These are phyloP conservation scores for Pseudocercospora crystallina DNA, from an alignment of 2,329 filamentous ascomycete species.

Conservation along the genomic window DNA sequence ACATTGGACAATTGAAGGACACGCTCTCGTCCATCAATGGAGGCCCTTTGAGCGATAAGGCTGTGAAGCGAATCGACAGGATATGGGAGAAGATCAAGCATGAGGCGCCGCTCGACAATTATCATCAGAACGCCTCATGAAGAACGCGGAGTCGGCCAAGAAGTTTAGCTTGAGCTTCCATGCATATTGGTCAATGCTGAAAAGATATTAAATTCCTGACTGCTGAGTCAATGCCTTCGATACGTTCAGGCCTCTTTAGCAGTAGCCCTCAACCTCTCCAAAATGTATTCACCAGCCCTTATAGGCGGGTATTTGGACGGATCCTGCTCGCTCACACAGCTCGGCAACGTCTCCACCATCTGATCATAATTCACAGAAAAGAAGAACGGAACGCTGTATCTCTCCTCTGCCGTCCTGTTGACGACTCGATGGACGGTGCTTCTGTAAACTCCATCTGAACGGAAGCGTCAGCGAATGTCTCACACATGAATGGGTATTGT, in stretches of 20 bases:
- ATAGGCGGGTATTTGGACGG: conserved; percentile 36
- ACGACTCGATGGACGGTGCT: conserved; percentile 49
- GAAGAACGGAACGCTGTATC: conserved; percentile 50
- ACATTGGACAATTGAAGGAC: conserved; percentile 33
- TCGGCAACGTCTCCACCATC: conserved; percentile 31
- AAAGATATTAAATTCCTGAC: too few relatives aligned
- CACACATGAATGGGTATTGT: too few relatives aligned
- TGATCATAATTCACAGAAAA: conserved; percentile 43
- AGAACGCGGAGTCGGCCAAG: too few relatives aligned
- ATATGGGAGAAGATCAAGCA: conserved; percentile 38
- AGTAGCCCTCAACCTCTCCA: conserved; percentile 33
- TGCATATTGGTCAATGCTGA: too few relatives aligned
- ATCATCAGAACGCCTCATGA: conserved; percentile 6
- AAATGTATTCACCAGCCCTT: conserved; percentile 40
- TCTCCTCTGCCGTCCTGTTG: conserved; percentile 40
- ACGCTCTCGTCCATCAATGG: conserved; percentile 34
- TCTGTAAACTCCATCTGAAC: conserved; percentile 34
- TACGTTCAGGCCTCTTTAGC: conserved; percentile 1
- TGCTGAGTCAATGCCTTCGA: too few relatives aligned
- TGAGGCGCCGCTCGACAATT: conserved; percentile 39
- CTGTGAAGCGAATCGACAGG: conserved; percentile 34
- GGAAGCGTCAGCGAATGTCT: too few relatives aligned
- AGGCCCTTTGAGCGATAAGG: conserved; percentile 34
- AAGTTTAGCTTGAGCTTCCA: too few relatives aligned
- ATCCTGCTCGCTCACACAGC: conserved; percentile 35